Conservation (phyloP, 345 rosid species). For the Salix brachista region DNA sequence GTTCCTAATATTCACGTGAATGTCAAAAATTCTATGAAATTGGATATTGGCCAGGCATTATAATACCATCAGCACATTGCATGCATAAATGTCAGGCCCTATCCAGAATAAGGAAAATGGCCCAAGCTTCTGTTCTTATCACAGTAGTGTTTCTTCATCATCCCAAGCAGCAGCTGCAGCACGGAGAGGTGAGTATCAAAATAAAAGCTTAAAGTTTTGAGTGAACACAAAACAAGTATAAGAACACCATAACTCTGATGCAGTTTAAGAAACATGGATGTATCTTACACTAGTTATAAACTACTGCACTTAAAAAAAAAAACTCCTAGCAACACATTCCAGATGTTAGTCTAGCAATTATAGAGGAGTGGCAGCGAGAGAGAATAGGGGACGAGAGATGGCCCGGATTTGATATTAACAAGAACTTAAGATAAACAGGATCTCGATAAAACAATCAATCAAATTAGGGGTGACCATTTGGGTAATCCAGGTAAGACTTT, state of each 20-base stretch:
- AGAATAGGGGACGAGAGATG: no score
- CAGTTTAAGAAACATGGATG: background rate
- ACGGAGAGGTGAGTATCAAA: background rate
- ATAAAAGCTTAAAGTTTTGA: background rate
- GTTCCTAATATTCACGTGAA: background rate
- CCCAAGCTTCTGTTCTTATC: background rate
- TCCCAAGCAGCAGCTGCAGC: background rate
- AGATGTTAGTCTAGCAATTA: background rate
- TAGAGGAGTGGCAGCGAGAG: background rate
- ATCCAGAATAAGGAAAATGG: background rate
- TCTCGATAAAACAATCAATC: background rate
- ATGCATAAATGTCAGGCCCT: background rate
- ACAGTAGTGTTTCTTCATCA: background rate
- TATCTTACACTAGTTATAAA: background rate
- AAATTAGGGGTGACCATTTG: background rate
- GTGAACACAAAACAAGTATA: background rate
- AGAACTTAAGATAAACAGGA: background rate
- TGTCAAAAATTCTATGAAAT: conserved; percentile 1
- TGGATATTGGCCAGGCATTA: background rate
- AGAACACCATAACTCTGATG: background rate
- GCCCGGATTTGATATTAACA: background rate
- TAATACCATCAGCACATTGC: background rate
- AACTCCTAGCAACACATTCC: background rate
- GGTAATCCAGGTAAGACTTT: no score
- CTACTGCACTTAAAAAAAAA: background rate